Evolutionary conservation across 2,329 filamentous ascomycete genomes (phyloP), one percentile per base, ranked within the genome.

Genomic region (Fusarium poae): DNA sequence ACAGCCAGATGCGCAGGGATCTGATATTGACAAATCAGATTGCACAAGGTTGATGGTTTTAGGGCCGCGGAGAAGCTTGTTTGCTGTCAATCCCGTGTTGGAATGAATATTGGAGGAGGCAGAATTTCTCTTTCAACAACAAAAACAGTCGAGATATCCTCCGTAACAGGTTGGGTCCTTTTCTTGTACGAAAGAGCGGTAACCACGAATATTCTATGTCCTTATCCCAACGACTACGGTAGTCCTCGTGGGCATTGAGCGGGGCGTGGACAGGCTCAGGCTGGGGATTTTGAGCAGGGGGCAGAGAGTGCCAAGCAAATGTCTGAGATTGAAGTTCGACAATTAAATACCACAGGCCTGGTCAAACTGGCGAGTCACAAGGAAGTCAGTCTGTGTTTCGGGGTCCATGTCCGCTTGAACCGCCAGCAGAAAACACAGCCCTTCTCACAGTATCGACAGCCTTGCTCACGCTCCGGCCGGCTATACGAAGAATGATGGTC

Each of bases 41-140:
- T 56, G 37, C 55, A 70, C 58, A 60, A 37, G 44, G 57, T 58
- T 61, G 53, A 23, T 59, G 61, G 58, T 69, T 62, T 68, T 65
- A 60, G 62, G 64, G 62, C 67, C 67, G 59, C 71, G 67, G 64
- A 72, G 69, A 72, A 67, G 58, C 57, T 62, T 53, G 29, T 35
- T 39, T 21, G 45, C 48, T 51, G 29, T 45, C 27, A 39, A 56
- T 70, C 43, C 49, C 40, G 40, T 49, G 46, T 54, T 58, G 39
- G 46, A 63, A 58, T 20, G 21, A 27, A 48, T 50, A 18, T 56
- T 18, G 16, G 34, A 57, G 29, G 27, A 27, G 25, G 35, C 42
- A 43, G 23, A 66, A 56, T 34, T 27, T 35, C 21, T 32, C 29
- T 39, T 57, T 27, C n/a, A 44, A 25, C 25, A 66, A 48, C 44